These are phyloP conservation scores for Quercus lobata DNA, from an alignment of 331 rosid species.

Conservation along the genomic window DNA sequence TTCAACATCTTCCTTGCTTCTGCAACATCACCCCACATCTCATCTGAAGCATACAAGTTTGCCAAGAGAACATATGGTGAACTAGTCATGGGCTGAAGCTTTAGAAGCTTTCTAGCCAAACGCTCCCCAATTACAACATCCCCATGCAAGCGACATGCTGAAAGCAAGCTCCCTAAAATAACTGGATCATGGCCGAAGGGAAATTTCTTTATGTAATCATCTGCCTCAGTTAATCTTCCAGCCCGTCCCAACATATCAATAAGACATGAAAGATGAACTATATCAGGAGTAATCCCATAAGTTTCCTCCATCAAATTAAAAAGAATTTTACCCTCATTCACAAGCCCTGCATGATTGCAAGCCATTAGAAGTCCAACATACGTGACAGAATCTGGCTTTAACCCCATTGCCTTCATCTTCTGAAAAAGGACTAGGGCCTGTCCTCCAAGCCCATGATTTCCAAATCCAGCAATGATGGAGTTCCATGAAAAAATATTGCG, in stretches of 20 bases:
- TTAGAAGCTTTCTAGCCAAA: conserved; percentile 33
- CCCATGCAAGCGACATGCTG: conserved; percentile 43
- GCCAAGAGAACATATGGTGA: conserved; percentile 41
- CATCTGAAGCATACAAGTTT: conserved; percentile 41
- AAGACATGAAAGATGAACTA: conserved; percentile 41
- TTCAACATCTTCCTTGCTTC: conserved; percentile 35
- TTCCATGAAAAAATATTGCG: conserved; percentile 38
- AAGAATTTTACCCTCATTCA: conserved; percentile 18
- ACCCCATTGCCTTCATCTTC: conserved; percentile 27
- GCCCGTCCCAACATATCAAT: conserved; percentile 46
- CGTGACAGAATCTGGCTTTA: conserved; percentile 40
- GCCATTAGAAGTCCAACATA: conserved; percentile 33
- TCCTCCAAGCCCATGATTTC: conserved; percentile 37
- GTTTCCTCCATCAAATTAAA: conserved; percentile 32
- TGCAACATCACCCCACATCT: conserved; percentile 35
- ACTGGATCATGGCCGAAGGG: conserved; percentile 29
- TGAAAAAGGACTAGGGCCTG: conserved; percentile 27
- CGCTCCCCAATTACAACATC: conserved; percentile 25
- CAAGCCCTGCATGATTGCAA: conserved; percentile 43
- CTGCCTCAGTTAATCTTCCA: conserved; percentile 35
- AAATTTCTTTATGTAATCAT: conserved; percentile 30
- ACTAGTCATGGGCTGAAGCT: conserved; percentile 21
- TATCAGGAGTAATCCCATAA: conserved; percentile 23
- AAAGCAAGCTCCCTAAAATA: conserved; percentile 40
- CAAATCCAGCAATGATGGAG: conserved; percentile 37